Percentiles rank a stretch among this genome's conserved stretches.
phyloP scores from a whole-genome alignment of 345 rosid species.

The Abelmoschus esculentus region DNA sequence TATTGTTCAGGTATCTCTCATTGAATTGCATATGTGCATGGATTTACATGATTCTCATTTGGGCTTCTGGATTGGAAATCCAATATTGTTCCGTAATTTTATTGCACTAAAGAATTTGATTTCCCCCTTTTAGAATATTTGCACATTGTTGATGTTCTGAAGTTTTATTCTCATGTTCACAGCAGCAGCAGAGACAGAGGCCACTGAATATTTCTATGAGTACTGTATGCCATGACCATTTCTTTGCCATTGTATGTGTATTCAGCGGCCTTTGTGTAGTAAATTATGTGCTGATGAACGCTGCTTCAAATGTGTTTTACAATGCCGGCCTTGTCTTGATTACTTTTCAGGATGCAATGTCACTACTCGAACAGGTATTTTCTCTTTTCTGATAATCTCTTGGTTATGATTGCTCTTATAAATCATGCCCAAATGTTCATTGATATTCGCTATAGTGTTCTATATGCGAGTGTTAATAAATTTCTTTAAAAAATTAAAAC shows the following conservation, averaged over 20 bases:
- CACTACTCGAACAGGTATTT: constrained; percentile 84
- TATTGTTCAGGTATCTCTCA: constrained; percentile 54
- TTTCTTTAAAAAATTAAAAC: constrained; percentile 15
- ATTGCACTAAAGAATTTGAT: not conserved
- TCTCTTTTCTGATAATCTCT: constrained; percentile 10
- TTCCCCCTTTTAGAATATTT: not conserved
- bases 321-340: constrained; percentile 66
- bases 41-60: not conserved
- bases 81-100: not conserved
- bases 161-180: constrained; percentile 19
- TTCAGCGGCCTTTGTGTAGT: constrained; percentile 72
- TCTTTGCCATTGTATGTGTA: constrained; percentile 58
- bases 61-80: not conserved
- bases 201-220: constrained; percentile 41
- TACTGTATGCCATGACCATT: constrained; percentile 59
- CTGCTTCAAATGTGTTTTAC: constrained; percentile 81
- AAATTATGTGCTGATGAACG: constrained; percentile 65
- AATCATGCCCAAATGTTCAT: not conserved
- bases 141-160: constrained; percentile 11
- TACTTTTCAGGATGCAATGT: constrained; percentile 87
- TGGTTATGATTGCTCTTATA: constrained; percentile 4
- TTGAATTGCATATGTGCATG: not conserved
- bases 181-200: constrained; percentile 51
- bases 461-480: constrained; percentile 12
- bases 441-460: not conserved